Percentiles rank a stretch among this genome's conserved stretches.
These are phyloP conservation scores for Pichia sp. DNA, from an alignment of 1,139 yeast genomes.

Conservation along the genomic window DNA sequence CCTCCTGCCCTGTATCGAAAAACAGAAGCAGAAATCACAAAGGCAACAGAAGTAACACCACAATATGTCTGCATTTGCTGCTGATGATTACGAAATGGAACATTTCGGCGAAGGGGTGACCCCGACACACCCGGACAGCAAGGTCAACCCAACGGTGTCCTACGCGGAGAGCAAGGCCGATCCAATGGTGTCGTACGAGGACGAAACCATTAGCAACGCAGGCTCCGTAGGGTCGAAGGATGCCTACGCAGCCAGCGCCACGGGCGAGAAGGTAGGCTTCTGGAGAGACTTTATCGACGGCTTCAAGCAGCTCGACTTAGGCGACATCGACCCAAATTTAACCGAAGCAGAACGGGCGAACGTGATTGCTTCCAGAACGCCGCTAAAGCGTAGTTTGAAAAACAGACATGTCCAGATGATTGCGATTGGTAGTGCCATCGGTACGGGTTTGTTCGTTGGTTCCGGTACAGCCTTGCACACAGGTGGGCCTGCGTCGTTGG, in stretches of 20 bases:
- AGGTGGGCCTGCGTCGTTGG: conserved; percentile 65
- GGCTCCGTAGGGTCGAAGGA: conserved; percentile 4
- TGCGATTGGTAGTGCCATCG: conserved; percentile 82
- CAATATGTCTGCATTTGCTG: not conserved
- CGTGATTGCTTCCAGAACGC: conserved; percentile 55
- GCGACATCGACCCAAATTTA: conserved; percentile 21
- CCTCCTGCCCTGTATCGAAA: not conserved
- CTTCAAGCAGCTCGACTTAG: conserved; percentile 17
- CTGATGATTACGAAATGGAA: not conserved
- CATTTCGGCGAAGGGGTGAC: not conserved
- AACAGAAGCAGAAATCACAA: not conserved
- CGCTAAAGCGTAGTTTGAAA: conserved; percentile 57
- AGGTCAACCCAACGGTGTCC: not conserved
- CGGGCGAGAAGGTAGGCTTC: conserved; percentile 15
- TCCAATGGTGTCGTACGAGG: not conserved
- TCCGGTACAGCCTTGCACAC: conserved; percentile 54
- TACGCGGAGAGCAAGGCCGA: not conserved
- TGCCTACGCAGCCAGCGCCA: conserved; percentile 15
- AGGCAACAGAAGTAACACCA: not conserved
- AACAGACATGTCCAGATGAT: conserved; percentile 68
- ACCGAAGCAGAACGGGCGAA: conserved; percentile 50
- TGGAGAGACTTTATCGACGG: conserved; percentile 17
- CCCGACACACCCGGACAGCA: not conserved
- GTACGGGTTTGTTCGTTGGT: conserved; percentile 58
- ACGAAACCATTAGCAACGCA: not conserved